Evolutionary conservation across 805 yeast genomes (phyloP), one percentile per base, ranked within the genome.

Genomic region (Saturnispora quitensis): DNA sequence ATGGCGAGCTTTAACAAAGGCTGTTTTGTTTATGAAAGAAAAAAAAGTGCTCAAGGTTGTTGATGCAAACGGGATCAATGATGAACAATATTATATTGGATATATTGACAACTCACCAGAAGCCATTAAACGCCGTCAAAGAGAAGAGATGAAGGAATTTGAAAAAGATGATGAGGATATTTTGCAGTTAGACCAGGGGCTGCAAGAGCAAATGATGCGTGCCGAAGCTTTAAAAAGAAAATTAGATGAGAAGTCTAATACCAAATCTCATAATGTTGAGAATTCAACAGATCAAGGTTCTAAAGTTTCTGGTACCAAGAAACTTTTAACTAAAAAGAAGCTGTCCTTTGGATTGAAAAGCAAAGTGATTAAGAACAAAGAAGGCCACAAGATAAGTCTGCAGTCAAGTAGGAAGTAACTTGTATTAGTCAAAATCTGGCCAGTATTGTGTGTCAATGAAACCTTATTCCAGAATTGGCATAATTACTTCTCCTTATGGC

Each of bases 1-100:
- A 53, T 93, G 95, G 88, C 65, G 74, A 3, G 77, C 85, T 2
- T 67, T 93, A 45, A 77, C 89, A 0, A 75, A 78, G 40, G 88
- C 91, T 62, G 74, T 88, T 20, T 75, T 77, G 53, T 69, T 78
- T 56, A 67, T 90, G 56, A 83, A 81, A 1, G 68, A 72, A 12
- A 68, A 72, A 18, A 86, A 87, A 0, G 63, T 75, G 3, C 77
- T 54, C 8, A 70, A 68, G 3, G 72, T 69, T 24, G 73, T 70
- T 40, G 60, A 56, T 20, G 61, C 57, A n/a, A 59, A 55, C 28
- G 63, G 56, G 35, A 66, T 63, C 1, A 68, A 65, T 25, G 68
- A 65, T 6, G 73, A 69, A 22, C 61, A 66, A 35, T 66, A 66
- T 54, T 68, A 53, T n/a, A 73, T 45, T 71, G 76, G 47, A 5